Conservation (phyloP, 495 filamentous ascomycete genomes). For the Jackrogersella minutella region DNA sequence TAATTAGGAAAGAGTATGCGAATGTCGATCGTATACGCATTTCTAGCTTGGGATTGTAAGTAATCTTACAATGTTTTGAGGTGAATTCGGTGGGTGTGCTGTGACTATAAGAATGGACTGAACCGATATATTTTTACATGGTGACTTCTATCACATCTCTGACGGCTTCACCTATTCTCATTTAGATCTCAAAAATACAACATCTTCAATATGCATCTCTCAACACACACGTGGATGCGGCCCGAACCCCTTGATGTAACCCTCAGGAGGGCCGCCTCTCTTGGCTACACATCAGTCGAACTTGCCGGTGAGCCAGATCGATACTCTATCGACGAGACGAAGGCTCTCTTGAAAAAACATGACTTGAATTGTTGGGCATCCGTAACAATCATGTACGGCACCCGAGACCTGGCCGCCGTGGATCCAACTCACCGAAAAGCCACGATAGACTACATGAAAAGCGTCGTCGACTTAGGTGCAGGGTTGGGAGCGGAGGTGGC, state of each 20-base stretch:
- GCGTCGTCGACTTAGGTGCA: conserved; percentile 31
- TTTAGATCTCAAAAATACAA: neutral
- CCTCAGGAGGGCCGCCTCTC: conserved; percentile 33
- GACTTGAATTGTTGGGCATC: conserved; percentile 34
- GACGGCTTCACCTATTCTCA: neutral
- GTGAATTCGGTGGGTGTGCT: neutral
- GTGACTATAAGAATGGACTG: neutral
- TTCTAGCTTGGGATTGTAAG: neutral
- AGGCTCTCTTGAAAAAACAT: conserved; percentile 36
- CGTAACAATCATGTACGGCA: conserved; percentile 44
- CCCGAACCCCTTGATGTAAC: conserved; percentile 43
- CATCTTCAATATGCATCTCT: conserved; percentile 42
- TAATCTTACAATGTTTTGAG: neutral
- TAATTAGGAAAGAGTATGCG: neutral
- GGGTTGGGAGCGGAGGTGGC: conserved; percentile 40
- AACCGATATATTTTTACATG: neutral
- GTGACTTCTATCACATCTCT: neutral
- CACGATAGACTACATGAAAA: conserved; percentile 43
- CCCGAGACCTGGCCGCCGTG: conserved; percentile 36
- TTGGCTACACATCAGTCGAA: conserved; percentile 44
- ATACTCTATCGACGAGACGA: conserved; percentile 34
- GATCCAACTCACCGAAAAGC: conserved; percentile 29
- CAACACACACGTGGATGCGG: conserved; percentile 47
- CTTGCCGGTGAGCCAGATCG: conserved; percentile 43
- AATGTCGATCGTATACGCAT: neutral